Conservation (phyloP, 495 filamentous ascomycete genomes). For the Penicillium herquei region DNA sequence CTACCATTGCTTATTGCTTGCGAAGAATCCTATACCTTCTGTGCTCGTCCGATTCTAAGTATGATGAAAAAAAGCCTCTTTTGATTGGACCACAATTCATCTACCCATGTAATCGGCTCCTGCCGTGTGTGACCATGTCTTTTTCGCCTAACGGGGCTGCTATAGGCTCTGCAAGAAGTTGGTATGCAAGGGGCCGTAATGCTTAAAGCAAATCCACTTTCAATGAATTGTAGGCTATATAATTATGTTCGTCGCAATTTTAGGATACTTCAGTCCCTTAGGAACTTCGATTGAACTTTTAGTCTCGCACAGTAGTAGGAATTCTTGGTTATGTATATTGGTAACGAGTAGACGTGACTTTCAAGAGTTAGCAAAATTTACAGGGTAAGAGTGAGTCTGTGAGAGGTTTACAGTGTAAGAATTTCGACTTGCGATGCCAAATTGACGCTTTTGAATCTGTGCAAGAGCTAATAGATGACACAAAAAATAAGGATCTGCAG, state of each 20-base stretch:
- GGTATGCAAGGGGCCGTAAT: too few species aligned
- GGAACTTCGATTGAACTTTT: conserved; percentile 15
- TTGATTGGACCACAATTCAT: too few species aligned
- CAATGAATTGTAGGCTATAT: conserved; percentile 12
- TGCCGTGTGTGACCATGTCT: too few species aligned
- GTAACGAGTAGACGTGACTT: conserved; percentile 24
- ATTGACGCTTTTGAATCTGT: conserved; percentile 15
- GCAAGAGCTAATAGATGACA: conserved; percentile 21
- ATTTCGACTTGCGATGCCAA: background rate
- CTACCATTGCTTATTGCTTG: too few species aligned
- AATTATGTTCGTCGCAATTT: background rate
- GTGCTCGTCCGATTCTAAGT: too few species aligned
- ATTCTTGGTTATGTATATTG: conserved; percentile 7
- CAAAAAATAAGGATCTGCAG: conserved; percentile 21
- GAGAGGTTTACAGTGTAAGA: conserved; percentile 14
- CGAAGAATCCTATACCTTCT: too few species aligned
- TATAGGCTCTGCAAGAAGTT: too few species aligned
- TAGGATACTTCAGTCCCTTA: conserved; percentile 5
- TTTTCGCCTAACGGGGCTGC: too few species aligned
- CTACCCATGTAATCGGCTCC: too few species aligned
- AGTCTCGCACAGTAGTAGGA: conserved; percentile 15
- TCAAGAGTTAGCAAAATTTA: conserved; percentile 1
- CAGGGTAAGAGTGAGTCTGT: background rate
- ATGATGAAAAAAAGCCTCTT: too few species aligned
- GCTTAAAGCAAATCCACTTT: conserved; percentile 14